phyloP scores from a whole-genome alignment of 192 early-diverging fungal genomes.

The Phlyctochytrium planicorne region DNA sequence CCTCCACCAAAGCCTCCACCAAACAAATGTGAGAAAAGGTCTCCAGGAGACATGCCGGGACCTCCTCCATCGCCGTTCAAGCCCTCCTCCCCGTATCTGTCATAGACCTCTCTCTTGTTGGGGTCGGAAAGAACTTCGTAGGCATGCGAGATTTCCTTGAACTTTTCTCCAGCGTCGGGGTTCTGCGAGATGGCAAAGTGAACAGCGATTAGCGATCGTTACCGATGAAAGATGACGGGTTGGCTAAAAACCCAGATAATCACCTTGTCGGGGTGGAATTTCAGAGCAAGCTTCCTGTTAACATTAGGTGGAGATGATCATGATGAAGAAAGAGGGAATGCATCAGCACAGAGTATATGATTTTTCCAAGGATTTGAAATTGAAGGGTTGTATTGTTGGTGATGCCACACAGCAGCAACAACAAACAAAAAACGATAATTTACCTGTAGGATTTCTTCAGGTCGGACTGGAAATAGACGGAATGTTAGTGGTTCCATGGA shows the following conservation, averaged over 20 bases:
- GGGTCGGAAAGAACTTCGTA: constrained; percentile 94
- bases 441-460: constrained; percentile 83
- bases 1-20: constrained; percentile 67
- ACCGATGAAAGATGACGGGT: background rate
- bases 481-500: background rate
- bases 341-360: too few species aligned
- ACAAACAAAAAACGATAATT: too few species aligned
- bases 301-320: background rate
- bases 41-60: constrained; percentile 78
- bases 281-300: constrained; percentile 94
- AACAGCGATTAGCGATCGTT: background rate
- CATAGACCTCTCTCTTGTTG: constrained; percentile 89
- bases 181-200: constrained; percentile 52
- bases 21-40: constrained; percentile 97
- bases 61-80: constrained; percentile 70
- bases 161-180: constrained; percentile 84
- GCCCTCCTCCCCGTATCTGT: constrained; percentile 93
- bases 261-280: constrained; percentile 88
- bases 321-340: background rate
- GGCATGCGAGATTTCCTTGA: constrained; percentile 98
- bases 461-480: constrained; percentile 48
- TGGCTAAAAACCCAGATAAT: background rate
- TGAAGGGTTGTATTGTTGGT: too few species aligned
- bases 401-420: too few species aligned
- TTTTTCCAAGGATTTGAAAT: too few species aligned